Evolutionary conservation across 257 asterid species (phyloP).

Genomic region (Salvia splendens): DNA sequence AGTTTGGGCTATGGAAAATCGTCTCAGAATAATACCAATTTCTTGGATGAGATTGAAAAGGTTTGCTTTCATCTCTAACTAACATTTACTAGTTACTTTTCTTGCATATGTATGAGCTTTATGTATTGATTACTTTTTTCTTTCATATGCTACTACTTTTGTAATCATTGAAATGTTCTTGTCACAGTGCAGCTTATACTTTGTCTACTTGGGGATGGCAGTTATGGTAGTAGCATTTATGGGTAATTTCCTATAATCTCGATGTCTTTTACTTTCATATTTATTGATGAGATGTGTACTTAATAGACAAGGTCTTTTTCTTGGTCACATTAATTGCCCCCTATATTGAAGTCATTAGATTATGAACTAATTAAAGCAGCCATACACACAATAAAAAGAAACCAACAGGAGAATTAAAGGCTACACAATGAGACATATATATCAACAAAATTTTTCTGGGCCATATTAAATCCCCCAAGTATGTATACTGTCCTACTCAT

Average conservation of each 20-base stretch:
- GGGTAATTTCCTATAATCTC: conserved; percentile 52
- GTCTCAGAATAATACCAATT: conserved; percentile 45
- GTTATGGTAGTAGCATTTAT: conserved; percentile 79
- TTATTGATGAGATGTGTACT: conserved; percentile 16
- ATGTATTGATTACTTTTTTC: too few species aligned
- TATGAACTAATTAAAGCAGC: neutral
- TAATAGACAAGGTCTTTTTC: neutral
- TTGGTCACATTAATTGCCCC: too few species aligned
- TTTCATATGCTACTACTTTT: neutral
- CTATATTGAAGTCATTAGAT: conserved; percentile 1
- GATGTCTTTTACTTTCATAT: neutral
- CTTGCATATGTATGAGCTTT: neutral
- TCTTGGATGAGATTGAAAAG: conserved; percentile 75
- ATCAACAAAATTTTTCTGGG: too few species aligned
- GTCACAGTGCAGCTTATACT: conserved; percentile 79
- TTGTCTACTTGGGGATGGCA: conserved; percentile 74
- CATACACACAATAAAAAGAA: neutral
- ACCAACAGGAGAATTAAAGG: neutral
- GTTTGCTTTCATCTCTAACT: conserved; percentile 28
- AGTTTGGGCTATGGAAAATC: conserved; percentile 69
- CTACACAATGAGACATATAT: neutral
- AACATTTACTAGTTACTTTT: neutral
- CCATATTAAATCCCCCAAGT: too few species aligned
- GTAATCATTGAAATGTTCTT: conserved; percentile 23
- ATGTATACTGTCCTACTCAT: too few species aligned